Base-by-base conservation (phyloP, 306 rosid species). In the Arachis stenosperma region DNA sequence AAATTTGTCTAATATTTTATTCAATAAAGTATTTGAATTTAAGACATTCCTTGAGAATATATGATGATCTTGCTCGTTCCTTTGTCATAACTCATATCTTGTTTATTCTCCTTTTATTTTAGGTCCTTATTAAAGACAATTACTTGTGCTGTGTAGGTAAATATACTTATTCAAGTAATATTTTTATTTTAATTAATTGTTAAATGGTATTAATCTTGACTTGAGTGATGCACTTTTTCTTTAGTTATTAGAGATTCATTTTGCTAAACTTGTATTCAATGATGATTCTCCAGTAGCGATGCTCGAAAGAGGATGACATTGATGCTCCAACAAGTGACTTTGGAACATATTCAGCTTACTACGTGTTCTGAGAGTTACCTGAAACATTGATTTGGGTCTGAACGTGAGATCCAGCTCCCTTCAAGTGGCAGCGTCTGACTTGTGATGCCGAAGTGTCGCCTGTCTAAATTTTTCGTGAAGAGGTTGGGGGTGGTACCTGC, bases 111-210 rank as follows among this genome's bases (percentile, higher is more conserved):
- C 50, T 84, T 84, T 54, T 60, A 51, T 75, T 47, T 47, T 75
- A 94, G 98, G 91, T 87, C 77, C 94, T 94, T 51, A 80, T 94
- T 72, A 94, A 94, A 88, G 97, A 94, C 84, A 17, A 91, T 89
- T 80, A 94, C 91, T 53, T 94, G 98, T 77, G 98, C 98, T 43
- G 81, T 88, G 79, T 96, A 94, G 87, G 98, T 91, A 79, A 94
- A 91, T 78, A 81, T 94, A 82, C 92, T 94, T 63, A 86, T 94
- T 83, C 98, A 94, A 96, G 96, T 94, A 72, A 76, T 61, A 42
- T 33, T 33, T 17, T 68, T 43, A 8, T 59, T 13, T 47, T 76
- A 41, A 68, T 70, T 62, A 60, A 12, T 55, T 63, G 52, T 40
- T 64, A 12, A 67, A 13, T 51, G 29, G 8, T 75, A 53, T 29